These are phyloP conservation scores for Beauveria scarabaeidicola DNA, from an alignment of 2,329 filamentous ascomycete genomes.

Conservation along the genomic window DNA sequence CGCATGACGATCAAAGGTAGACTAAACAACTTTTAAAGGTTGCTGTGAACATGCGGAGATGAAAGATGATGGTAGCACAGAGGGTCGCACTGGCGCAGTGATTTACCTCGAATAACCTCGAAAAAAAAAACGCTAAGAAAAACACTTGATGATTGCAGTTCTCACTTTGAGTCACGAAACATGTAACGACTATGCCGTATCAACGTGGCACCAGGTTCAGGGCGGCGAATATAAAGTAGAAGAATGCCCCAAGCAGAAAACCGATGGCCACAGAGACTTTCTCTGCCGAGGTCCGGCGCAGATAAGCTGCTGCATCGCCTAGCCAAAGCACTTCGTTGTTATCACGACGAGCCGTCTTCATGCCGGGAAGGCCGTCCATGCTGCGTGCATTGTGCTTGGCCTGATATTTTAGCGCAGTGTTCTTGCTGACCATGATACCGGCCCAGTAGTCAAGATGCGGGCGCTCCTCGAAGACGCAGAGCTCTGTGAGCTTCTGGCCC, in stretches of 20 bases:
- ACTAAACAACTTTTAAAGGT: neutral
- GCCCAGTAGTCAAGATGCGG: conserved; percentile 47
- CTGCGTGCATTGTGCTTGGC: conserved; percentile 44
- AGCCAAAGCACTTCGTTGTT: conserved; percentile 39
- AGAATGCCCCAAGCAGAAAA: conserved; percentile 18
- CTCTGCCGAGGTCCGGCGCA: conserved; percentile 21
- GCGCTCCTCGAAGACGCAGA: conserved; percentile 42
- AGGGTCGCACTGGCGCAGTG: neutral
- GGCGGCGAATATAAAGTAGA: conserved; percentile 7
- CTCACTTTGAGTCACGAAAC: neutral
- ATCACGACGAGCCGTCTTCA: conserved; percentile 43
- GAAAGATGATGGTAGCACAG: neutral
- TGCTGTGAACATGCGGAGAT: neutral
- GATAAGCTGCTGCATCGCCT: conserved; percentile 27
- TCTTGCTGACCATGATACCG: conserved; percentile 37
- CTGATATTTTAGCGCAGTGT: conserved; percentile 47
- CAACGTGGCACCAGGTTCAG: neutral
- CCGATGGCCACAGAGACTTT: conserved; percentile 25
- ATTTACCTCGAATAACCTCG: too few relatives aligned
- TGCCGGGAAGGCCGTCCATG: conserved; percentile 51
- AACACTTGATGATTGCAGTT: neutral
- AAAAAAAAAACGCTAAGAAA: neutral
- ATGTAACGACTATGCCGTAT: neutral
- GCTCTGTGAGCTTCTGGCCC: conserved; percentile 24
- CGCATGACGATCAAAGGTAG: neutral